A percentile compares a stretch with the other conserved stretches of the same genome.
These are phyloP conservation scores for Albugo candida DNA, from an alignment of 352 stramenopile species.

Conservation along the genomic window DNA sequence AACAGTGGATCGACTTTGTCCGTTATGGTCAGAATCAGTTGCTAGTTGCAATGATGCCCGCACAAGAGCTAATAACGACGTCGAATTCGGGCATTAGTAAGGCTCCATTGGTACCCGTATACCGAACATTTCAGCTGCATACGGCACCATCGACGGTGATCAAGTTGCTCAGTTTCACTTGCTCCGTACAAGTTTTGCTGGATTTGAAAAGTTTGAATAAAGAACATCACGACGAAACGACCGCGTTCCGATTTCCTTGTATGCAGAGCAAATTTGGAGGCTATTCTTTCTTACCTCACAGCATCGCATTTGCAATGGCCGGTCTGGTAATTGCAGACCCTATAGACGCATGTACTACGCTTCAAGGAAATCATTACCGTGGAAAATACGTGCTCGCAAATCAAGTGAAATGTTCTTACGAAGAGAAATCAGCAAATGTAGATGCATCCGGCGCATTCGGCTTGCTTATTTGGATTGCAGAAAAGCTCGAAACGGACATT, in stretches of 20 bases:
- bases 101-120: constrained; percentile 11
- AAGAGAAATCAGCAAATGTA: constrained; percentile 44
- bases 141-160: background rate
- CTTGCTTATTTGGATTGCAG: constrained; percentile 45
- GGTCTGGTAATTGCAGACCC: constrained; percentile 27
- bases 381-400: constrained; percentile 29
- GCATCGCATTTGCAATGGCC: constrained; percentile 10
- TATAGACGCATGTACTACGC: constrained; percentile 25
- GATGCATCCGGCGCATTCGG: constrained; percentile 20
- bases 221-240: too few relatives aligned
- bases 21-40: constrained; percentile 23
- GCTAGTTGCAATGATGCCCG: constrained; percentile 6
- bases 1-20: constrained; percentile 48
- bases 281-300: too few relatives aligned
- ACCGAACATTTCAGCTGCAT: constrained; percentile 17
- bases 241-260: too few relatives aligned
- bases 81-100: constrained; percentile 1
- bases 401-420: constrained; percentile 48
- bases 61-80: background rate
- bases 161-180: constrained; percentile 20
- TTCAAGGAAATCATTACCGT: constrained; percentile 17
- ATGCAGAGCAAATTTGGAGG: too few relatives aligned
- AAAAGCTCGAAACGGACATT: constrained; percentile 40
- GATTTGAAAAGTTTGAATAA: constrained; percentile 14
- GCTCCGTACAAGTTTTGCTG: constrained; percentile 36